These are phyloP conservation scores for Fusarium staphyleae DNA, from an alignment of 2,329 filamentous ascomycete species.

Conservation along the genomic window DNA sequence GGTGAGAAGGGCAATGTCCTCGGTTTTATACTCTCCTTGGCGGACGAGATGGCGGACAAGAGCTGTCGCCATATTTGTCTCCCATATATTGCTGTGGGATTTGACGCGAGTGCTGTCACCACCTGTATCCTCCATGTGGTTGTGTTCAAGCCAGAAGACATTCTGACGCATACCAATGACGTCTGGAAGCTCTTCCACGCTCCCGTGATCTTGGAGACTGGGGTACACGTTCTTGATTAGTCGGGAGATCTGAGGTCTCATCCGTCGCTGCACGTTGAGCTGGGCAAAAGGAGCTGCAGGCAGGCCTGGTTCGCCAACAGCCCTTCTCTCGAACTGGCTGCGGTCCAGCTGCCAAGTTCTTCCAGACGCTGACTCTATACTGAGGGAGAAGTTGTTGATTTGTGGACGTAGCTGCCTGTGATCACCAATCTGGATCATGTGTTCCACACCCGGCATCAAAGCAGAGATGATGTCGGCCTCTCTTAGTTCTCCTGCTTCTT, in stretches of 20 bases:
- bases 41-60: slow-evolving; percentile 70
- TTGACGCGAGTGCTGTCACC: slow-evolving; percentile 47
- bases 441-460: slow-evolving; percentile 62
- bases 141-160: slow-evolving; percentile 70
- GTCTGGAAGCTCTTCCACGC: slow-evolving; percentile 50
- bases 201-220: slow-evolving; percentile 57
- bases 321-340: slow-evolving; percentile 40
- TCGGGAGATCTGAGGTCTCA: slow-evolving; percentile 68
- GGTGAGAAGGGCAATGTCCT: slow-evolving; percentile 75
- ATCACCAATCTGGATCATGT: slow-evolving; percentile 69
- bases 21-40: slow-evolving; percentile 65
- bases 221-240: slow-evolving; percentile 68
- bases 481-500: slow-evolving; percentile 71
- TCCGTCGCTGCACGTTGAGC: slow-evolving; percentile 67
- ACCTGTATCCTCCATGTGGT: slow-evolving; percentile 51
- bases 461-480: slow-evolving; percentile 66
- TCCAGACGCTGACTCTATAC: slow-evolving; percentile 20
- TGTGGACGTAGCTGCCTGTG: slow-evolving; percentile 66
- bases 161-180: slow-evolving; percentile 61
- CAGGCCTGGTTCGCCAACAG: slow-evolving; percentile 33
- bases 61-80: slow-evolving; percentile 68
- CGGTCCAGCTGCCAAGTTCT: slow-evolving; percentile 50
- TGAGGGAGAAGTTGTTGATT: slow-evolving; percentile 60
- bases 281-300: slow-evolving; percentile 42
- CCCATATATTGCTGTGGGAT: slow-evolving; percentile 63